Conservation (phyloP, 352 stramenopile species). For the Saprolegnia diclina region DNA sequence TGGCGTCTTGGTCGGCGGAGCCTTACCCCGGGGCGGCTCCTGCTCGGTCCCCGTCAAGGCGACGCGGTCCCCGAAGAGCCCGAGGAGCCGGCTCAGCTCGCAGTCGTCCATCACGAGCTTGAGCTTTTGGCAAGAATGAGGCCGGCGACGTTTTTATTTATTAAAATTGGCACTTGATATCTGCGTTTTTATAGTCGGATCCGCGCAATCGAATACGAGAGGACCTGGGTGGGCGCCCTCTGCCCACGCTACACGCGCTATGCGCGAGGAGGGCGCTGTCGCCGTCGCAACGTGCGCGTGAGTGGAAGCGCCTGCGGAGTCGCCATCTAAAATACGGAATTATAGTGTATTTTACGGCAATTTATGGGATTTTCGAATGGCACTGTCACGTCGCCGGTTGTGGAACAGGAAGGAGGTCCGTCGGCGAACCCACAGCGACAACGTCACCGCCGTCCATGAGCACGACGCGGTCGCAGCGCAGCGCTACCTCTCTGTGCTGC, state of each 20-base stretch:
- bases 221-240: no score
- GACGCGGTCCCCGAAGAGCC: constrained; percentile 11
- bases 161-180: background rate
- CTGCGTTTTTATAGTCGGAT: no score
- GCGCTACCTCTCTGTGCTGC: background rate
- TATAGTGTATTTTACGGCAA: no score
- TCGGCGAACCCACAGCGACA: background rate
- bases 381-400: no score
- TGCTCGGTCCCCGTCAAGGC: constrained; percentile 11
- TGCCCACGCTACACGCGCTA: no score
- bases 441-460: background rate
- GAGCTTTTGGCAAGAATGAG: background rate
- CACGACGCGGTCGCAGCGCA: background rate
- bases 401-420: background rate
- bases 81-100: constrained; percentile 12
- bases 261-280: no score
- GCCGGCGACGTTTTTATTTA: background rate
- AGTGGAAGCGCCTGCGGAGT: no score
- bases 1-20: background rate
- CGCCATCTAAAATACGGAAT: no score
- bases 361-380: no score
- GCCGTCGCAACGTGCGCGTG: no score
- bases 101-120: constrained; percentile 17
- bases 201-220: no score
- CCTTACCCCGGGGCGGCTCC: background rate